These are phyloP conservation scores for Vitrella brassicaformis DNA, from an alignment of 73 alveolate species.

Conservation along the genomic window DNA sequence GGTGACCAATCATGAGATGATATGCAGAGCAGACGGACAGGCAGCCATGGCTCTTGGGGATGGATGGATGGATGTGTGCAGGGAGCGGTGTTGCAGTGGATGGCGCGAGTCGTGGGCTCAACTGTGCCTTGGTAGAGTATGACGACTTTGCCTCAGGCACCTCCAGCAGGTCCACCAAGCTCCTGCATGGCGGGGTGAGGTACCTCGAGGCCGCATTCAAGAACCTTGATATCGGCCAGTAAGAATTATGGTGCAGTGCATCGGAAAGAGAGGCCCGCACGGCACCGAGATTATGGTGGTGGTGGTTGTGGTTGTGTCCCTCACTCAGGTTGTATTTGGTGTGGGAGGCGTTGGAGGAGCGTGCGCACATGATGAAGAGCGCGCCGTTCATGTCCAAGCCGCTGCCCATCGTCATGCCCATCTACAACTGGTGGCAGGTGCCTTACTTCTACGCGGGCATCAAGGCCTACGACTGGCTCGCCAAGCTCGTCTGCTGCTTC, in stretches of 20 bases:
- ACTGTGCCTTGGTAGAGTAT: slow-evolving; percentile 54
- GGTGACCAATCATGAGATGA: slow-evolving; percentile 1
- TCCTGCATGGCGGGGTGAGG: slow-evolving; percentile 84
- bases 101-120: slow-evolving; percentile 71
- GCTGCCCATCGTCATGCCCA: slow-evolving; percentile 52
- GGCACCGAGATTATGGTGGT: no score
- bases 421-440: slow-evolving; percentile 44
- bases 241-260: not conserved
- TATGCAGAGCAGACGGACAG: not conserved
- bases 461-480: slow-evolving; percentile 52
- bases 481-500: slow-evolving; percentile 9
- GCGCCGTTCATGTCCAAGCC: slow-evolving; percentile 59
- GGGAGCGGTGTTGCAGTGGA: slow-evolving; percentile 79
- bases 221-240: not conserved
- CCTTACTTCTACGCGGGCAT: slow-evolving; percentile 61
- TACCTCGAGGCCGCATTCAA: slow-evolving; percentile 56
- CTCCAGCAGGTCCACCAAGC: slow-evolving; percentile 68
- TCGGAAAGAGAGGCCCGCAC: slow-evolving; percentile 1
- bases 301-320: no score
- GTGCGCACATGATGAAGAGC: slow-evolving; percentile 54
- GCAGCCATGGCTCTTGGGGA: not conserved
- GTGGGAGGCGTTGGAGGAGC: slow-evolving; percentile 63
- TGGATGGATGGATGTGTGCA: not conserved
- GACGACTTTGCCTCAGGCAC: slow-evolving; percentile 76
- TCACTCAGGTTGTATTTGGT: slow-evolving; percentile 36